These are phyloP conservation scores for Cyanidioschyzon merolae DNA, from an alignment of 23 red algal genomes.

Conservation along the genomic window DNA sequence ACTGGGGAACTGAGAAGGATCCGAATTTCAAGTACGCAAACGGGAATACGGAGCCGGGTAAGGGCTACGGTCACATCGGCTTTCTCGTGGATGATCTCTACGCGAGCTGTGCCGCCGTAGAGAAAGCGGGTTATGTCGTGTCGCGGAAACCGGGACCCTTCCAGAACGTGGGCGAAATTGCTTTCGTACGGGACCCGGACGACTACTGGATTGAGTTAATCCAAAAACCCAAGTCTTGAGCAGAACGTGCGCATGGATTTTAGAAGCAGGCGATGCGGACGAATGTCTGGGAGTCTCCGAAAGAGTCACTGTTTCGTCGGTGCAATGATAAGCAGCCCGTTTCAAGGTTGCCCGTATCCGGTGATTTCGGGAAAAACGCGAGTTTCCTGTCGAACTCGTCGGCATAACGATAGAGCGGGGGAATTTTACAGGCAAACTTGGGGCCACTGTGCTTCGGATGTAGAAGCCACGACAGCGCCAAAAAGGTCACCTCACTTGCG, in stretches of 20 bases:
- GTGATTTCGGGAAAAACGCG: too few species aligned
- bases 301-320: too few species aligned
- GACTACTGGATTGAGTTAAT: constrained; percentile 62
- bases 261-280: neutral
- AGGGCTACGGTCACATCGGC: constrained; percentile 67
- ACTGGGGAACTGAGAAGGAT: constrained; percentile 67
- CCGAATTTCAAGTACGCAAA: constrained; percentile 40
- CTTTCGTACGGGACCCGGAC: constrained; percentile 55
- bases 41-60: constrained; percentile 48
- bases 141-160: constrained; percentile 36
- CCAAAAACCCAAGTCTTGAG: neutral
- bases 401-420: too few species aligned
- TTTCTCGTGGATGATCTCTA: constrained; percentile 47
- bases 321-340: too few species aligned
- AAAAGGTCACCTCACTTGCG: too few species aligned
- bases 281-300: neutral
- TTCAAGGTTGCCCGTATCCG: too few species aligned
- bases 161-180: constrained; percentile 49
- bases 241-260: neutral
- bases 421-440: too few species aligned
- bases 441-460: too few species aligned
- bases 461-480: too few species aligned
- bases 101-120: constrained; percentile 21
- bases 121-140: constrained; percentile 15
- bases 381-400: too few species aligned